A percentile compares a stretch with the other conserved stretches of the same genome.
Conservation (phyloP, 208 protist genomes). For the Trypanosoma grayi region DNA sequence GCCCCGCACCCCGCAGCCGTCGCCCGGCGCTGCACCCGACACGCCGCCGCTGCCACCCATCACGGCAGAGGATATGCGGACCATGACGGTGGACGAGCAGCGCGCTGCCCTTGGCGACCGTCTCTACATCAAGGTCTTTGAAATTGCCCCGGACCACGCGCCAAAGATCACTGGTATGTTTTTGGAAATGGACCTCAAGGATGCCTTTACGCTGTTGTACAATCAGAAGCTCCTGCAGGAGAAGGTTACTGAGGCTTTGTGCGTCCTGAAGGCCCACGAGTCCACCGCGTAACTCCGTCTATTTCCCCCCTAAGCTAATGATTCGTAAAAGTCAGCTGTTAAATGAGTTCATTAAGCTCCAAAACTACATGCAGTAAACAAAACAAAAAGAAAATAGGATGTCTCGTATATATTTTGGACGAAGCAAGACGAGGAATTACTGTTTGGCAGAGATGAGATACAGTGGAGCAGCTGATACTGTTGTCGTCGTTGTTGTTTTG, state of each 20-base stretch:
- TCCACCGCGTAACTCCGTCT: conserved; percentile 6
- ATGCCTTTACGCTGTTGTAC: conserved; percentile 69
- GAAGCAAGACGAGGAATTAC: too few species aligned
- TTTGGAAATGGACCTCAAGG: conserved; percentile 75
- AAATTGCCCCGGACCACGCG: conserved; percentile 77
- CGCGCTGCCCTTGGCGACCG: conserved; percentile 89
- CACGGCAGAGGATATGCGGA: conserved; percentile 70
- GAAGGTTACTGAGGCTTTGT: conserved; percentile 76
- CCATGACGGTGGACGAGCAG: conserved; percentile 88
- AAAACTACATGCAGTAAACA: too few species aligned
- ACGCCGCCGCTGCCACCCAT: conserved; percentile 85
- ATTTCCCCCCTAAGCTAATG: too few species aligned
- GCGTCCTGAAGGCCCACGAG: conserved; percentile 66
- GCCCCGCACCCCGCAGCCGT: conserved; percentile 58
- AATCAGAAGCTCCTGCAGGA: conserved; percentile 64
- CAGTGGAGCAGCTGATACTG: too few species aligned
- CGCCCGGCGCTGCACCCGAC: conserved; percentile 55
- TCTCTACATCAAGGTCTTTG: conserved; percentile 86
- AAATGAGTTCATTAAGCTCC: too few species aligned
- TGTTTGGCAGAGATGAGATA: too few species aligned
- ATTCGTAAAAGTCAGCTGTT: too few species aligned
- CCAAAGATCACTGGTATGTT: conserved; percentile 91
- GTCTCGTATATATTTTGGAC: neutral
- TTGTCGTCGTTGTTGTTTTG: too few species aligned
- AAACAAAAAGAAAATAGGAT: conserved; percentile 8